Conservation (phyloP, 2,329 filamentous ascomycete genomes). For the Epichloe coenophiala region DNA sequence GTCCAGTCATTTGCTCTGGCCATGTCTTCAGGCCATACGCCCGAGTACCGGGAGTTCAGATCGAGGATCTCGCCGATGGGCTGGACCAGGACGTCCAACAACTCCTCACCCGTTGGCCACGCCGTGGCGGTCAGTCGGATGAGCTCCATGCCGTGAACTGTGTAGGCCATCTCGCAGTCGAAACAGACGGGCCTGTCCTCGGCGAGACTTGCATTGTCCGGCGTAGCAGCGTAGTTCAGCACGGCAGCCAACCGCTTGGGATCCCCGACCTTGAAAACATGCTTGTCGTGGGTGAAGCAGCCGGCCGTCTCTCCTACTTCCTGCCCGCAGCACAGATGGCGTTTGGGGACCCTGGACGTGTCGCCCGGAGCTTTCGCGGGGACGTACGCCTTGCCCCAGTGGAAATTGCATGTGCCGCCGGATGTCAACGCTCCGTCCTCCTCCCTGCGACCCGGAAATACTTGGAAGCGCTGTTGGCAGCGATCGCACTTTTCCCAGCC, state of each 20-base stretch:
- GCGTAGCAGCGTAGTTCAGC: slow-evolving; percentile 70
- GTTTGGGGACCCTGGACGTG: slow-evolving; percentile 42
- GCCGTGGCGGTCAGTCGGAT: slow-evolving; percentile 78
- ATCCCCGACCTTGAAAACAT: slow-evolving; percentile 79
- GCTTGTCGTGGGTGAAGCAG: slow-evolving; percentile 56
- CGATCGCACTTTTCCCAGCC: slow-evolving; percentile 86
- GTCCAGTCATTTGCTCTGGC: slow-evolving; percentile 49
- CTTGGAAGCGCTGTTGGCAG: slow-evolving; percentile 75
- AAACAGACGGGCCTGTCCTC: slow-evolving; percentile 60
- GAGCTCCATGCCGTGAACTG: slow-evolving; percentile 73
- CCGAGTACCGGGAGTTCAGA: slow-evolving; percentile 84
- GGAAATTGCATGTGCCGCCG: slow-evolving; percentile 67
- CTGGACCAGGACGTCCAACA: slow-evolving; percentile 76
- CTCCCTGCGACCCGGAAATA: slow-evolving; percentile 73
- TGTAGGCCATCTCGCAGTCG: slow-evolving; percentile 98
- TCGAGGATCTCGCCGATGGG: slow-evolving; percentile 77
- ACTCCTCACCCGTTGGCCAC: slow-evolving; percentile 63
- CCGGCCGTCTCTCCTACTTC: slow-evolving; percentile 58
- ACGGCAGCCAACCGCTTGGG: slow-evolving; percentile 62
- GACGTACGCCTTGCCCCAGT: slow-evolving; percentile 58
- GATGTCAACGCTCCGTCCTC: slow-evolving; percentile 63
- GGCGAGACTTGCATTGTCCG: slow-evolving; percentile 41
- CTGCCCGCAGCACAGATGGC: slow-evolving; percentile 70
- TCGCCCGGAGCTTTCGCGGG: slow-evolving; percentile 44
- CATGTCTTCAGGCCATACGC: slow-evolving; percentile 68